Evolutionary conservation across 225 moss, liverwort and hornwort genomes (phyloP).

Genomic region (Straminergon stramineum): DNA sequence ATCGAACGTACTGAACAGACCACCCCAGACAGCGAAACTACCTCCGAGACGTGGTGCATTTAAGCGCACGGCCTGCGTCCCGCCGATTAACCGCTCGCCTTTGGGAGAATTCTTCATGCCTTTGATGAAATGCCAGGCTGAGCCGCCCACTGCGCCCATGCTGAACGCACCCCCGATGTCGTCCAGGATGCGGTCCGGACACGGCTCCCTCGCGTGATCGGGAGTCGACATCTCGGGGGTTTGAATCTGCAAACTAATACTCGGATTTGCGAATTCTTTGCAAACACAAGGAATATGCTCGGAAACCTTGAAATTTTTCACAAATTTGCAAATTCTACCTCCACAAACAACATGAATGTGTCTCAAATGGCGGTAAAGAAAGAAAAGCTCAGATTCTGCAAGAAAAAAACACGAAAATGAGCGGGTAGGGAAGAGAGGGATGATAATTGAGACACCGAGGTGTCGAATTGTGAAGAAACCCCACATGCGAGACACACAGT

Average conservation of each 20-base stretch:
- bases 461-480: background rate
- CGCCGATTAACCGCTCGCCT: constrained; percentile 45
- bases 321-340: background rate
- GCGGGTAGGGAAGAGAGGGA: background rate
- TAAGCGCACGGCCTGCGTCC: constrained; percentile 52
- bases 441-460: background rate
- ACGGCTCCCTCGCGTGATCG: constrained; percentile 50
- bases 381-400: background rate
- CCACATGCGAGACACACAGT: background rate
- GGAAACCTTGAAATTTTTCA: background rate
- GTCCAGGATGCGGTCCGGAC: constrained; percentile 42
- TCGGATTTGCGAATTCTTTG: background rate
- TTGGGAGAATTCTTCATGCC: constrained; percentile 63
- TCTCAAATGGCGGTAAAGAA: background rate
- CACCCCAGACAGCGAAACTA: constrained; percentile 60
- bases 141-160: constrained; percentile 60
- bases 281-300: background rate
- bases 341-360: background rate
- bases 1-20: constrained; percentile 49
- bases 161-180: constrained; percentile 54
- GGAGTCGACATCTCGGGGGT: constrained; percentile 17
- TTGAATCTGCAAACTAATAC: background rate
- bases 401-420: background rate
- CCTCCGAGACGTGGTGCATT: constrained; percentile 51
- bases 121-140: constrained; percentile 50